phyloP scores from a whole-genome alignment of 2,329 filamentous ascomycete genomes.

The Phialophora tarda region DNA sequence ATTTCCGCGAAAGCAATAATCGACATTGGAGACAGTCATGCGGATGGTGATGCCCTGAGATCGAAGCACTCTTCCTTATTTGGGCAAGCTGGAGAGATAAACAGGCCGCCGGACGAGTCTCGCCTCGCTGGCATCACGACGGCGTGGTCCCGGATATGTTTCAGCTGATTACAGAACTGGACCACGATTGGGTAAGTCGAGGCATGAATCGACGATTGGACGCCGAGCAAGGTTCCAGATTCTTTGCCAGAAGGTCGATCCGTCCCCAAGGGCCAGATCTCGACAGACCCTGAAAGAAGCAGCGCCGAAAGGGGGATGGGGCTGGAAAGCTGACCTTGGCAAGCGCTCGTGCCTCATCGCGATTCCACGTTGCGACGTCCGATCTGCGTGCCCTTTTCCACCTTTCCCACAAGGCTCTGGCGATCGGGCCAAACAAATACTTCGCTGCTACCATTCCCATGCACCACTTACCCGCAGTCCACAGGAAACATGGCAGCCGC shows the following conservation, averaged over 20 bases:
- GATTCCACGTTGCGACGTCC: conserved; percentile 17
- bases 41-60: neutral
- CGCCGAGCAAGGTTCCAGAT: neutral
- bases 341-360: conserved; percentile 4
- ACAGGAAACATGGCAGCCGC: conserved; percentile 24
- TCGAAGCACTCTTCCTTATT: neutral
- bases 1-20: neutral
- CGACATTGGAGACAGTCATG: neutral
- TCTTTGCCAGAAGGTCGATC: neutral
- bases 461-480: conserved; percentile 11
- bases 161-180: neutral
- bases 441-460: conserved; percentile 6
- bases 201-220: neutral
- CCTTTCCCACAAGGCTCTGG: conserved; percentile 23
- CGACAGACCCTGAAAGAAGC: neutral
- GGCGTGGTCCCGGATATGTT: neutral
- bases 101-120: neutral
- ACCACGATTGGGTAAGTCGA: neutral
- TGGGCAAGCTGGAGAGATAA: neutral
- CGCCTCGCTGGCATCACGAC: neutral
- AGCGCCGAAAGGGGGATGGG: neutral
- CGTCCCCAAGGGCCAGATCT: conserved; percentile 3
- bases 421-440: conserved; percentile 35
- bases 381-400: conserved; percentile 29
- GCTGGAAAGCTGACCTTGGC: conserved; percentile 21